A percentile compares a stretch with the other conserved stretches of the same genome.
phyloP scores from a whole-genome alignment of 768 basidiomycete species.

The Panaeolus cyanescens region DNA sequence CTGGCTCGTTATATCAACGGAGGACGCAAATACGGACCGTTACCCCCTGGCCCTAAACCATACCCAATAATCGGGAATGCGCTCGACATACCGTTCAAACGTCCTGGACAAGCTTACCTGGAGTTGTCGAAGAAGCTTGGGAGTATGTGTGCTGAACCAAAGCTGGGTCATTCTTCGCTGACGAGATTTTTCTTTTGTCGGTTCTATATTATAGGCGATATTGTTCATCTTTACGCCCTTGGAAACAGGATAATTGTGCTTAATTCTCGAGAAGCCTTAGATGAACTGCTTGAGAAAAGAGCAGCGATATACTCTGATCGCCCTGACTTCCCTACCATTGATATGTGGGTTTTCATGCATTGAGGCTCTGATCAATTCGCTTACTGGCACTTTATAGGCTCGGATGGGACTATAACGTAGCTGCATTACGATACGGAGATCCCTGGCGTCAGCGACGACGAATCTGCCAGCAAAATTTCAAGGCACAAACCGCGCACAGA shows the following conservation, averaged over 20 bases:
- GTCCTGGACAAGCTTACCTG: conserved; percentile 5
- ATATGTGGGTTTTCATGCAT: conserved; percentile 4
- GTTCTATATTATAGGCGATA: background rate
- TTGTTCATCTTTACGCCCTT: background rate
- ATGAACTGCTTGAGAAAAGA: conserved; percentile 38
- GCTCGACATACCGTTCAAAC: conserved; percentile 12
- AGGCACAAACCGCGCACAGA: conserved; percentile 20
- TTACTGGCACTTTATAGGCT: too few species aligned
- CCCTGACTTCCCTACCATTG: conserved; percentile 25
- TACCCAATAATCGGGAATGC: conserved; percentile 25
- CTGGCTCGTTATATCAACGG: background rate
- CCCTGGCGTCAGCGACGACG: conserved; percentile 36
- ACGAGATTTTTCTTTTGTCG: too few species aligned
- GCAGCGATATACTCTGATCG: conserved; percentile 48
- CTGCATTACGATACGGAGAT: conserved; percentile 31
- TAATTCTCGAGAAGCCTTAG: conserved; percentile 20
- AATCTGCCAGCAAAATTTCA: conserved; percentile 34
- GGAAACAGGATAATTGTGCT: conserved; percentile 24
- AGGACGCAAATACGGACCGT: background rate
- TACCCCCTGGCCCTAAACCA: conserved; percentile 23
- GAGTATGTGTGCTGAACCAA: background rate
- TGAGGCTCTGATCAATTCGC: background rate
- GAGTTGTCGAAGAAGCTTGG: conserved; percentile 4
- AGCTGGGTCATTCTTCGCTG: too few species aligned
- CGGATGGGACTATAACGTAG: conserved; percentile 37